Conservation (phyloP, 1,139 yeast genomes). For the Candida anutae region DNA sequence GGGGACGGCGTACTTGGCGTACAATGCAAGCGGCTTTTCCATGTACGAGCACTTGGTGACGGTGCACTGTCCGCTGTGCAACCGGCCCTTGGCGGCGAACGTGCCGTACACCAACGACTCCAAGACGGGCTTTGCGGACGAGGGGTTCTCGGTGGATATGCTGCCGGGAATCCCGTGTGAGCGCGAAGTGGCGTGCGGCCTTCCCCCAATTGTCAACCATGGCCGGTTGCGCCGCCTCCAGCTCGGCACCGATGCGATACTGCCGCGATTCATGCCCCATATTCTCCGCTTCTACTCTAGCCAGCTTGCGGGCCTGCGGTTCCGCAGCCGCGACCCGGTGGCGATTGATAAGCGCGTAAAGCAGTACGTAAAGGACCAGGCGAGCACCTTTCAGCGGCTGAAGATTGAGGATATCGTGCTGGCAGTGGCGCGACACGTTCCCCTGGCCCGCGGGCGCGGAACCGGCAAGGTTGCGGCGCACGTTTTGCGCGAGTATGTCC, state of each 20-base stretch:
- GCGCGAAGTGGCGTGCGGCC: conserved; percentile 5
- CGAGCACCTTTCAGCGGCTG: neutral
- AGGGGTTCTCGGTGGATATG: conserved; percentile 6
- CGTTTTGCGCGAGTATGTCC: conserved; percentile 10
- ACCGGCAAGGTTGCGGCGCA: neutral
- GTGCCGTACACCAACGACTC: conserved; percentile 10
- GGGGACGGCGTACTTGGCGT: conserved; percentile 3
- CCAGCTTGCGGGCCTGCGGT: conserved; percentile 3
- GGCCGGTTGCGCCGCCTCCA: conserved; percentile 15
- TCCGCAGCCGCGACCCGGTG: conserved; percentile 3
- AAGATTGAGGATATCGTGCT: neutral
- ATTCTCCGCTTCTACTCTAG: conserved; percentile 7
- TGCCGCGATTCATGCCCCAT: conserved; percentile 8
- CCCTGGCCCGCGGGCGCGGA: neutral
- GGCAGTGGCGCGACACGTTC: neutral
- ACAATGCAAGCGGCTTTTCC: conserved; percentile 2
- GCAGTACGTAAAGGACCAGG: neutral
- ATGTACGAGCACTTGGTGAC: conserved; percentile 5
- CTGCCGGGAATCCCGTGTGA: neutral
- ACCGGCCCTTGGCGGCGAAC: conserved; percentile 4
- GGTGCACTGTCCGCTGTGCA: conserved; percentile 15
- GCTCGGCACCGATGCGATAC: conserved; percentile 13
- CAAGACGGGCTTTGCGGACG: conserved; percentile 17
- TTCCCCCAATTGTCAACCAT: conserved; percentile 8
- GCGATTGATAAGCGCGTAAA: conserved; percentile 4